Conservation (phyloP, 1,139 yeast species). For the Protomyces arabidopsidicola region DNA sequence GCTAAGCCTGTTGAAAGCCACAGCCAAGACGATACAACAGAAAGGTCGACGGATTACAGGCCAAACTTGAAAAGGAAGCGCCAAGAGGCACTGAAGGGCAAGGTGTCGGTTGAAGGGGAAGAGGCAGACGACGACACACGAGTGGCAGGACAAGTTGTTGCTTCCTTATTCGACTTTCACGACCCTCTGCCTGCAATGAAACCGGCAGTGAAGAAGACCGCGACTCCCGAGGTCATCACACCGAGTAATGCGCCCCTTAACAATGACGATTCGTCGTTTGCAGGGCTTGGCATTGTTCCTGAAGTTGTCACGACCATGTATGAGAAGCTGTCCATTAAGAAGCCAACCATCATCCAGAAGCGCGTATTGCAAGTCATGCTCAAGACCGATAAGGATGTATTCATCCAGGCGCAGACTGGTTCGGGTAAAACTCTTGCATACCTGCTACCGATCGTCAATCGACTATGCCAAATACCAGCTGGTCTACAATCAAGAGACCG, state of each 20-base stretch:
- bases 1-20: neutral
- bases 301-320: slow-evolving; percentile 53
- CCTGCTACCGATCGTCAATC: slow-evolving; percentile 71
- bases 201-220: slow-evolving; percentile 38
- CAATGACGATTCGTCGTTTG: slow-evolving; percentile 59
- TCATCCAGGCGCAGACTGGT: slow-evolving; percentile 93
- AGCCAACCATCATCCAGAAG: slow-evolving; percentile 85
- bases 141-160: slow-evolving; percentile 46
- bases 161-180: slow-evolving; percentile 80
- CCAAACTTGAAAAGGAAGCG: slow-evolving; percentile 15
- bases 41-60: neutral
- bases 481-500: slow-evolving; percentile 58
- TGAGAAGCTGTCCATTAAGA: slow-evolving; percentile 54
- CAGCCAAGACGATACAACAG: neutral
- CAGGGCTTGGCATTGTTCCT: slow-evolving; percentile 63
- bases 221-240: slow-evolving; percentile 38
- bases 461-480: slow-evolving; percentile 55
- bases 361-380: slow-evolving; percentile 70
- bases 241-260: slow-evolving; percentile 81
- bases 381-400: slow-evolving; percentile 44
- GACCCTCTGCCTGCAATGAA: slow-evolving; percentile 40
- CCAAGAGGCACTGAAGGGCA: neutral
- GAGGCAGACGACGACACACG: neutral
- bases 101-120: neutral
- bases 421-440: slow-evolving; percentile 94